Percentiles rank a stretch among this genome's conserved stretches.
phyloP scores from a whole-genome alignment of 164 flowering plant species.

The Protea cynaroides region DNA sequence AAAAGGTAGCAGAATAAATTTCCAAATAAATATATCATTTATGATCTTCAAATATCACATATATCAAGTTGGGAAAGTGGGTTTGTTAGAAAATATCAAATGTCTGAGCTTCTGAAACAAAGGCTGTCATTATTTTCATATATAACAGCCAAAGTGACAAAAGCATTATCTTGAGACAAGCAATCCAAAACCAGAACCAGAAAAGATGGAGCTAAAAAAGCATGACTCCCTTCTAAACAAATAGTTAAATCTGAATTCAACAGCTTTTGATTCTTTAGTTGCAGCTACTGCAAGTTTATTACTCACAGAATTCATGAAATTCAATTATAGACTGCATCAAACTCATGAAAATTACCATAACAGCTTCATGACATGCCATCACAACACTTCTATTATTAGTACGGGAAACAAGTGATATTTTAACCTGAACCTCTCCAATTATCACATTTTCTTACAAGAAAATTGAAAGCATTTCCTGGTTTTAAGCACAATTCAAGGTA shows the following conservation, averaged over 20 bases:
- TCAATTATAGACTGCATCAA: neutral
- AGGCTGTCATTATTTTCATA: too few relatives aligned
- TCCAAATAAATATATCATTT: too few relatives aligned
- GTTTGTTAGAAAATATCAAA: neutral
- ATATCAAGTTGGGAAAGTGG: too few relatives aligned
- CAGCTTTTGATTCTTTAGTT: neutral
- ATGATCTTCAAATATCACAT: too few relatives aligned
- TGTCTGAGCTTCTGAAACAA: neutral
- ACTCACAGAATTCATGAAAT: neutral
- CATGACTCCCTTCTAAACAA: neutral
- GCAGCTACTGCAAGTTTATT: neutral
- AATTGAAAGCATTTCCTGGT: too few relatives aligned
- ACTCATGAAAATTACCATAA: slow-evolving; percentile 1
- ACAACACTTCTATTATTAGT: slow-evolving; percentile 8
- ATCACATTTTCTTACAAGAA: neutral
- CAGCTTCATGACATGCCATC: slow-evolving; percentile 4
- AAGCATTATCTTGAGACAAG: neutral
- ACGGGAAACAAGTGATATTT: slow-evolving; percentile 9
- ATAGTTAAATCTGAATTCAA: neutral
- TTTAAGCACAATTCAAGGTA: too few relatives aligned
- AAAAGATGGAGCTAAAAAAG: neutral
- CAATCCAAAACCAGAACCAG: neutral
- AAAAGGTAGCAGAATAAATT: too few relatives aligned
- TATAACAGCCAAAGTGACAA: neutral
- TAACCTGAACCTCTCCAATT: slow-evolving; percentile 6